Evolutionary conservation across 148 eudicot genomes (phyloP).

Genomic region (Camellia sinensis): DNA sequence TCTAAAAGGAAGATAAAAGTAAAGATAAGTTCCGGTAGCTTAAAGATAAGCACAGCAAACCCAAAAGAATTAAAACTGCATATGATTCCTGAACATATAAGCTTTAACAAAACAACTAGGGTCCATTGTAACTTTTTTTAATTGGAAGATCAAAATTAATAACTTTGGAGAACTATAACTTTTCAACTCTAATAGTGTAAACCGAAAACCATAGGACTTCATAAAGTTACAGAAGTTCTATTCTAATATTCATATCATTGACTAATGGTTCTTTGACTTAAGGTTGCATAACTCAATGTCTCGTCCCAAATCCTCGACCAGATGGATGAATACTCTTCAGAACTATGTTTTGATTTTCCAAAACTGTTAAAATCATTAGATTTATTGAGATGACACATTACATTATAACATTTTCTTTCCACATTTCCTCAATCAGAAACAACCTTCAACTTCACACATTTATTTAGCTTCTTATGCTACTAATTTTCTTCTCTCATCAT

Average conservation of each 20-base stretch:
- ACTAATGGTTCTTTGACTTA: not conserved
- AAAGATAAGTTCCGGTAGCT: not conserved
- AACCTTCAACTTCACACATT: not conserved
- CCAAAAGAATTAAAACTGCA: not conserved
- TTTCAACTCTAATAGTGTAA: not conserved
- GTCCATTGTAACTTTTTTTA: not conserved
- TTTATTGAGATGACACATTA: no score
- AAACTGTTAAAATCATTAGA: no score
- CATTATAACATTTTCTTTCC: no score
- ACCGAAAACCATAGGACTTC: no score
- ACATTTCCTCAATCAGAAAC: no score
- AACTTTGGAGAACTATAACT: not conserved
- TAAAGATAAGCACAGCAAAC: not conserved
- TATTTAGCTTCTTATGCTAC: not conserved
- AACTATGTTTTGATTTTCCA: not conserved
- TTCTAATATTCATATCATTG: not conserved
- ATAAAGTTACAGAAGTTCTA: no score
- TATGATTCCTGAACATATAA: not conserved
- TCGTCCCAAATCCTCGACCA: not conserved
- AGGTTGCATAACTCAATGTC: not conserved
- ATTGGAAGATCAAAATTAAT: not conserved
- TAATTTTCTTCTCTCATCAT: no score
- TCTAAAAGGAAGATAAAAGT: slow-evolving; percentile 35
- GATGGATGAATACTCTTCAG: not conserved
- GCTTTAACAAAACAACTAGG: not conserved